phyloP scores from a whole-genome alignment of 306 rosid species.

The Albizia julibrissin region DNA sequence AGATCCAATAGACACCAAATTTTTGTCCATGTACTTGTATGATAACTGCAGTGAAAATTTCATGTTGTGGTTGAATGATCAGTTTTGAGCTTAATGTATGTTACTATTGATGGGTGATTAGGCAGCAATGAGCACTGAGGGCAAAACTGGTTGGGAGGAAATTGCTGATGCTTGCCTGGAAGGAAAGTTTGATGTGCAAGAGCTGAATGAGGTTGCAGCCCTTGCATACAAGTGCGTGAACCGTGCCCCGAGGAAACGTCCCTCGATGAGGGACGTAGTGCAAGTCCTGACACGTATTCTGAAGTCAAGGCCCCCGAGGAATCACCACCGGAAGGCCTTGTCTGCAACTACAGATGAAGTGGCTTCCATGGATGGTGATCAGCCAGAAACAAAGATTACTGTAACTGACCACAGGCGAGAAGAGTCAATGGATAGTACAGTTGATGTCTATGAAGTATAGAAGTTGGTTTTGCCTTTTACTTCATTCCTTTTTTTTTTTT shows the following conservation, averaged over 20 bases:
- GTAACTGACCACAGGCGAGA: conserved; percentile 64
- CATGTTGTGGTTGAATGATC: background rate
- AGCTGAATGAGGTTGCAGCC: conserved; percentile 83
- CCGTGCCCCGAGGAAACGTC: conserved; percentile 74
- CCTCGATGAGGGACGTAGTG: conserved; percentile 90
- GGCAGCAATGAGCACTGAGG: conserved; percentile 96
- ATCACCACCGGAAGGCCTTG: conserved; percentile 59
- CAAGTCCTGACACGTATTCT: conserved; percentile 75
- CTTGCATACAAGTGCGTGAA: conserved; percentile 89
- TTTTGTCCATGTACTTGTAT: background rate
- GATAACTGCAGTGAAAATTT: background rate
- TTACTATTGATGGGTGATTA: conserved; percentile 41
- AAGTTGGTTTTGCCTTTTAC: conserved; percentile 33
- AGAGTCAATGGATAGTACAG: conserved; percentile 80
- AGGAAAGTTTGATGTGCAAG: conserved; percentile 73
- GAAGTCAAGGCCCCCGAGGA: conserved; percentile 64
- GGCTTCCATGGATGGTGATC: conserved; percentile 59
- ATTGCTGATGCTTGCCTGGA: conserved; percentile 77
- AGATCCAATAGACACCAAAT: background rate
- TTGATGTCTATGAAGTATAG: conserved; percentile 70
- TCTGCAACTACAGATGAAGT: conserved; percentile 76
- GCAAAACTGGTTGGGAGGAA: conserved; percentile 98
- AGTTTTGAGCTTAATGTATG: conserved; percentile 21
- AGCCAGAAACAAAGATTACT: conserved; percentile 51
- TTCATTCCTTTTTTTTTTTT: background rate